Evolutionary conservation across 176 grass and related monocot species (phyloP), one percentile per base, ranked within the genome.

Genomic region (Typha latifolia): DNA sequence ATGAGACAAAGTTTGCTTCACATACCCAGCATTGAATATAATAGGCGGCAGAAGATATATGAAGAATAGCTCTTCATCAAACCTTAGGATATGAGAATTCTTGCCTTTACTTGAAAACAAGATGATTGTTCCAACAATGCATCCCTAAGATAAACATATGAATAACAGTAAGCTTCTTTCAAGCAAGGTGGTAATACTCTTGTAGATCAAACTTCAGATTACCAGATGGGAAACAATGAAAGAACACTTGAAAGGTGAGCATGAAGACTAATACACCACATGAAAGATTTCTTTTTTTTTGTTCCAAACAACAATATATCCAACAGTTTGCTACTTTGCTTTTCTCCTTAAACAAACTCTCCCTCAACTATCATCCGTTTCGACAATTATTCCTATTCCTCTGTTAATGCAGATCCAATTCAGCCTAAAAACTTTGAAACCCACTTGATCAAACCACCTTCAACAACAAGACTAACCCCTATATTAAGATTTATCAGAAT

Each of bases 61-160:
- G 68, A 92, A 97, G 85, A 96, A 91, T 55, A 97, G 78, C 62
- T 92, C 82, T 77, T 97, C 83, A 2, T 97, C 81, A 74, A 97
- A 97, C 69, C 78, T 68, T n/a, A 92, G 49, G 77, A 92, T 97
- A 52, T 84, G 85, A 0, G 88, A 97, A 22, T 80, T 77, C 70
- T 49, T 86, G 19, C 83, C 93, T 66, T 82, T 80, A 50, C 81
- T 92, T 50, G 79, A 7, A 32, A 91, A 67, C 69, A 89, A 80
- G 37, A 96, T 82, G 72, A 92, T 64, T 0, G 75, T 82, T 49
- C 93, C 93, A 50, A 80, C 56, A 21, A 80, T 63, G 72, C 82
- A 82, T 4, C 93, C 93, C 93, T 92, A 68, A 18, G 5, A 62
- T 59, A 67, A 20, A 59, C 3, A 49, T 14, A 49, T 3, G 4